phyloP scores from a whole-genome alignment of 2,329 filamentous ascomycete genomes.

The Colletotrichum plurivorum region DNA sequence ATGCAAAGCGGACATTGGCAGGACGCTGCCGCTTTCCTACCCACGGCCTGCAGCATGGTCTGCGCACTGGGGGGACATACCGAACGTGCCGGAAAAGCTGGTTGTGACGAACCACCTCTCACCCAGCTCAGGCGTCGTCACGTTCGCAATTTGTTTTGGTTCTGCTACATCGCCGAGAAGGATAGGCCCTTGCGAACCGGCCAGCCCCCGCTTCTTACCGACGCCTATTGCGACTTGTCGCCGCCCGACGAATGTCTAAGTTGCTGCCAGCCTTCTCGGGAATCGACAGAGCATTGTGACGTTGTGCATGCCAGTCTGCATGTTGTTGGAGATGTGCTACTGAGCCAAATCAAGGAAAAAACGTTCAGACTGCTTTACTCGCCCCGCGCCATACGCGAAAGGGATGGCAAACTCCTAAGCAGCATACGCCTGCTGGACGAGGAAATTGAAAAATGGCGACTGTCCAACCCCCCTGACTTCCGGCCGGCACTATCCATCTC shows the following conservation, averaged over 20 bases:
- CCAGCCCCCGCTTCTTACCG: conserved; percentile 42
- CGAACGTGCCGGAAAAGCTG: not conserved
- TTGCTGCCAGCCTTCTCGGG: not conserved
- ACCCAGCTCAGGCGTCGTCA: not conserved
- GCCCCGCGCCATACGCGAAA: not conserved
- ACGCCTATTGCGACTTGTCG: not conserved
- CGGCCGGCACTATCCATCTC: conserved; percentile 23
- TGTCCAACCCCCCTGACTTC: conserved; percentile 42
- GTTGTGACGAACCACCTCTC: not conserved
- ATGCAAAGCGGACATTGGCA: conserved; percentile 13
- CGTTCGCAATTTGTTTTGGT: conserved; percentile 44
- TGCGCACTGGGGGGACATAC: conserved; percentile 4
- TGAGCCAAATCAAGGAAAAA: conserved; percentile 18
- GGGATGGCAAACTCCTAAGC: conserved; percentile 35
- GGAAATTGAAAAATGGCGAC: conserved; percentile 50
- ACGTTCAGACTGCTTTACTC: conserved; percentile 21
- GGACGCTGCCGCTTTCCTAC: conserved; percentile 3
- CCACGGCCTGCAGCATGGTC: conserved; percentile 10
- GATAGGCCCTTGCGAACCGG: conserved; percentile 45
- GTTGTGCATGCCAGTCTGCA: not conserved
- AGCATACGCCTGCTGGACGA: conserved; percentile 48
- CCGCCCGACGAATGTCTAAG: not conserved
- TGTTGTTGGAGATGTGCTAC: not conserved
- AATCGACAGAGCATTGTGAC: not conserved
- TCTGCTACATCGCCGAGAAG: conserved; percentile 48